These are phyloP conservation scores for Saturnispora saitoi DNA, from an alignment of 805 yeast species.

Conservation along the genomic window DNA sequence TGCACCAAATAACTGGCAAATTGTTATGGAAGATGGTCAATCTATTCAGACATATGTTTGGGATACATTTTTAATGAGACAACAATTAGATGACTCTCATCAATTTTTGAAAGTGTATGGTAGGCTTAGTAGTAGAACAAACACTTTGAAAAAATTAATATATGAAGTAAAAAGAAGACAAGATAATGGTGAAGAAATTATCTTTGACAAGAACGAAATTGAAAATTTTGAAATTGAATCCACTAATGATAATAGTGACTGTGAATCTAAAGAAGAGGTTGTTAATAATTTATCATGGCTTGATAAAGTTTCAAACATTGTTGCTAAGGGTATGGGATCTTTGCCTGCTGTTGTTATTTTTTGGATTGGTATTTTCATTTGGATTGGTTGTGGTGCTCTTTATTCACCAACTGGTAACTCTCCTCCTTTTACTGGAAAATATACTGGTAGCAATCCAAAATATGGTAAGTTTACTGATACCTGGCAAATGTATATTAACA, in stretches of 20 bases:
- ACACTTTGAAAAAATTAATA: constrained; percentile 17
- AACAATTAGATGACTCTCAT: constrained; percentile 26
- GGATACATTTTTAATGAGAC: constrained; percentile 34
- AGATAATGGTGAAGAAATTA: background rate
- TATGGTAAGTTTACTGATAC: constrained; percentile 25
- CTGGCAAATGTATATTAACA: constrained; percentile 36
- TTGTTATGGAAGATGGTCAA: constrained; percentile 35
- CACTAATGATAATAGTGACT: constrained; percentile 7
- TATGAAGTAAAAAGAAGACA: background rate
- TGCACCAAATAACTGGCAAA: constrained; percentile 33
- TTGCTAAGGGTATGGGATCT: constrained; percentile 26
- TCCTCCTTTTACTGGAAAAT: constrained; percentile 11
- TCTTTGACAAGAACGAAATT: background rate
- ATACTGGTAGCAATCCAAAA: background rate
- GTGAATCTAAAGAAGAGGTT: background rate
- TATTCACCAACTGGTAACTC: constrained; percentile 23
- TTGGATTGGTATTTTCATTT: constrained; percentile 32
- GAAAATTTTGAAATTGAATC: background rate
- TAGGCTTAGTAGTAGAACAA: constrained; percentile 25
- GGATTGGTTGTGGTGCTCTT: constrained; percentile 25
- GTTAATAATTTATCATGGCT: constrained; percentile 27
- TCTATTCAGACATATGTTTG: constrained; percentile 33
- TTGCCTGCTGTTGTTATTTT: constrained; percentile 25
- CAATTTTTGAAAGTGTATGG: constrained; percentile 22
- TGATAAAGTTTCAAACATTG: constrained; percentile 25